Percentiles rank a stretch among this genome's conserved stretches.
Conservation (phyloP, 208 protist genomes). For the Crithidia mellificae region DNA sequence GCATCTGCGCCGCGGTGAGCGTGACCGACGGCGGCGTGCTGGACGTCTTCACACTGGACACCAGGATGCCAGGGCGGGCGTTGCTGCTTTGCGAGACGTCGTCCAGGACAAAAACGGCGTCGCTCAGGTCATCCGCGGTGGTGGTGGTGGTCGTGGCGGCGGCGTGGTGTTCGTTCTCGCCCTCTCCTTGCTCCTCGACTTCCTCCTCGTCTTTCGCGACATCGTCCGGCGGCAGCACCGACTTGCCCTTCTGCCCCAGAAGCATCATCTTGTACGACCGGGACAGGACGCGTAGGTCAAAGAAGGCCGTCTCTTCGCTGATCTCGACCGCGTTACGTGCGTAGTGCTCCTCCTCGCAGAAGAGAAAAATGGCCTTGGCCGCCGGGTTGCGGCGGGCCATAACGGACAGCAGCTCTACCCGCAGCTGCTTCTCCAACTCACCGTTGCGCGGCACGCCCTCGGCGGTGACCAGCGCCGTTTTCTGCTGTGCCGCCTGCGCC, state of each 20-base stretch:
- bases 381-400: conserved; percentile 6
- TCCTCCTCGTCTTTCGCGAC: background rate
- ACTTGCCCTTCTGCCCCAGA: background rate
- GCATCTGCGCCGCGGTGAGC: conserved; percentile 2
- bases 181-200: too few species aligned
- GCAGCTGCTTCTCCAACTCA: background rate
- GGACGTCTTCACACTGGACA: background rate
- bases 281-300: conserved; percentile 17
- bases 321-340: conserved; percentile 14
- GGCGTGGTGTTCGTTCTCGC: too few species aligned
- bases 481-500: background rate
- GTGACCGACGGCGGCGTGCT: background rate
- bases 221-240: background rate
- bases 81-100: background rate
- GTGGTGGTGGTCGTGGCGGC: too few species aligned
- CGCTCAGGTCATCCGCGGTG: background rate
- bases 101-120: background rate
- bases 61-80: background rate
- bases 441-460: background rate
- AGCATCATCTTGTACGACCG: conserved; percentile 11
- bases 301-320: conserved; percentile 15
- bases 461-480: background rate
- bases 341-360: conserved; percentile 13
- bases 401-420: background rate
- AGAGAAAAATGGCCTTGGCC: conserved; percentile 1